Base-by-base conservation (phyloP, 139 green algal genomes). In the Ettlia oleoabundans region DNA sequence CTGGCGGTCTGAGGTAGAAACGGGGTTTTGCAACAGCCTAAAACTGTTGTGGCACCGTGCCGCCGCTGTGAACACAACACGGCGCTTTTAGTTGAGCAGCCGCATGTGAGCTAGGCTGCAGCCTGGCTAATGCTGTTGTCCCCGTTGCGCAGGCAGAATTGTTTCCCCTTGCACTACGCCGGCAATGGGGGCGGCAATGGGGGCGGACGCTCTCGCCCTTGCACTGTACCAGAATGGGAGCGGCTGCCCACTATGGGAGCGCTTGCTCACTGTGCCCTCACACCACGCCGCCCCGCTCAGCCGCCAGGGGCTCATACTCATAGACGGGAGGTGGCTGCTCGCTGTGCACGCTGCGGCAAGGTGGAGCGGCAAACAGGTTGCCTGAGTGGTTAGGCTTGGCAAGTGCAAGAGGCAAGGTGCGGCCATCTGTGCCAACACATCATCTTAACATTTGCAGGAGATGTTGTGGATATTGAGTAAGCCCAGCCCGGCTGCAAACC, bases 301-400 rank as follows among this genome's bases (percentile, higher is more conserved):
- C 66, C n/a, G 47, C 42, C 78, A 84, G 79, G 1, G 79, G 65
- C 53, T 84, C 79, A 58, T 84, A 84, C 68, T 84, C 79, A 22
- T 84, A 84, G 30, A 55, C 55, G 2, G 66, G 52, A 35, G 35
- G 26, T 35, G 7, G 65, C 40, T 28, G 55, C 52, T 80, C 52
- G 26, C 15, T 26, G 9, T 51, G 53, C 15, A 37, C 51, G 53
- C 73, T 80, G 73, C 47, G 51, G 26, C 22, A 6, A 30, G 33
- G 64, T 41, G 35, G 24, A 66, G 24, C 37, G 40, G 5, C 5
- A 22, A 38, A n/a, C 40, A 75, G 13, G 65, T 33, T 10, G 41
- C 40, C n/a, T n/a, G n/a, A n/a, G n/a, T n/a, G n/a, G n/a, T n/a
- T n/a, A n/a, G 42, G 68, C n/a, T 51, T 15, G 47, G 47, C 10